A percentile compares a stretch with the other conserved stretches of the same genome.
These are phyloP conservation scores for Pythium plurisporium DNA, from an alignment of 352 stramenopile genomes.

Conservation along the genomic window DNA sequence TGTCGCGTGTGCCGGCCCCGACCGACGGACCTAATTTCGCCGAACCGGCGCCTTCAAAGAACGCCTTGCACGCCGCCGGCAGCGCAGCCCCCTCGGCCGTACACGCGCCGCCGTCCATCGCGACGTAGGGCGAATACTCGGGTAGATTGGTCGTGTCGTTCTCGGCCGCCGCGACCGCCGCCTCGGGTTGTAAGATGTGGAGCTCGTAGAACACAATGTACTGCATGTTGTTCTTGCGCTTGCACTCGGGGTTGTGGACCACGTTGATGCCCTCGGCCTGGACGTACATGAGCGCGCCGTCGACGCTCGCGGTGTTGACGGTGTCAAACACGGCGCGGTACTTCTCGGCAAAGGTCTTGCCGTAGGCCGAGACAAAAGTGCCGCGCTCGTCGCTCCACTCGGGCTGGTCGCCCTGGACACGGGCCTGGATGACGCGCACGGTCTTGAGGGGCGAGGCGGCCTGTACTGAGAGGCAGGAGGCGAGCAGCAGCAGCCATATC, in stretches of 20 bases:
- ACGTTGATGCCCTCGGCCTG: slow-evolving; percentile 79
- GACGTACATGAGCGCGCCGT: slow-evolving; percentile 85
- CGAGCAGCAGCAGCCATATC: too few species aligned
- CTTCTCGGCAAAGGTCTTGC: slow-evolving; percentile 37
- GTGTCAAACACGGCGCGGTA: slow-evolving; percentile 81
- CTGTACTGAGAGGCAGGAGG: too few species aligned
- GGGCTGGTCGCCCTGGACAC: slow-evolving; percentile 52
- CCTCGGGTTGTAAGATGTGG: slow-evolving; percentile 27
- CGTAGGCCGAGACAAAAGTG: slow-evolving; percentile 44
- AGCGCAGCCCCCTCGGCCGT: slow-evolving; percentile 25
- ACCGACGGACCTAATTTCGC: slow-evolving; percentile 47
- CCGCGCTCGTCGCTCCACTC: slow-evolving; percentile 39
- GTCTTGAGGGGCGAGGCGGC: too few species aligned
- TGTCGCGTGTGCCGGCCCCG: slow-evolving; percentile 34
- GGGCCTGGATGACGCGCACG: slow-evolving; percentile 55
- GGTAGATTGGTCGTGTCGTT: slow-evolving; percentile 29
- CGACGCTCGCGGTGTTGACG: slow-evolving; percentile 75
- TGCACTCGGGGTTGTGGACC: slow-evolving; percentile 27
- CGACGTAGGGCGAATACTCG: slow-evolving; percentile 47
- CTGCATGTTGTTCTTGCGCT: slow-evolving; percentile 40
- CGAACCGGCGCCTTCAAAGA: slow-evolving; percentile 39
- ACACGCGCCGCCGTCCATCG: slow-evolving; percentile 61
- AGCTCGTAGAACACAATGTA: slow-evolving; percentile 44
- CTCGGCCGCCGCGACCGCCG: slow-evolving; percentile 28
- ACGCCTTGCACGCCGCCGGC: slow-evolving; percentile 44